Evolutionary conservation across 768 basidiomycete species (phyloP).

Genomic region (Daedaleopsis nitida): DNA sequence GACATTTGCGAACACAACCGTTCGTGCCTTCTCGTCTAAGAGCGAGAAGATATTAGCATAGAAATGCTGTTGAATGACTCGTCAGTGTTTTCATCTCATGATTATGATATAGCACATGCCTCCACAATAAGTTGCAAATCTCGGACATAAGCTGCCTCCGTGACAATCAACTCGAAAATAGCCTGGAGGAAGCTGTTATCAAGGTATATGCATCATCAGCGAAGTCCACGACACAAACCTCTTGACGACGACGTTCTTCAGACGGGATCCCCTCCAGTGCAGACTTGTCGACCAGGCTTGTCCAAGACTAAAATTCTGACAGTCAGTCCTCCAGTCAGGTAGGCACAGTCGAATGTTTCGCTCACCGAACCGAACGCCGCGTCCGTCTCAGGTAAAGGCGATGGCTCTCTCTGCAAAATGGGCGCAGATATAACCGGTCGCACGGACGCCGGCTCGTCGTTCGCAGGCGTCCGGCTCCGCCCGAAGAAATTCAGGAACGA

Average conservation of each 20-base stretch:
- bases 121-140: slow-evolving; percentile 91
- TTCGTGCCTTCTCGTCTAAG: slow-evolving; percentile 75
- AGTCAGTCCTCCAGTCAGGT: neutral
- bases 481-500: slow-evolving; percentile 67
- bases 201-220: neutral
- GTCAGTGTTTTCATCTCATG: neutral
- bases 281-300: slow-evolving; percentile 84
- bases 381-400: slow-evolving; percentile 45
- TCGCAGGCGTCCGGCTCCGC: slow-evolving; percentile 55
- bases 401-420: slow-evolving; percentile 43
- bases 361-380: slow-evolving; percentile 71
- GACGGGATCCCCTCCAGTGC: slow-evolving; percentile 80
- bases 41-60: slow-evolving; percentile 76
- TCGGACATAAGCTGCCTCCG: slow-evolving; percentile 87
- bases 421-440: slow-evolving; percentile 69
- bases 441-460: slow-evolving; percentile 43
- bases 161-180: slow-evolving; percentile 93
- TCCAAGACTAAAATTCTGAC: slow-evolving; percentile 69
- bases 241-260: slow-evolving; percentile 84
- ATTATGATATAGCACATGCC: slow-evolving; percentile 42
- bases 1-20: slow-evolving; percentile 88
- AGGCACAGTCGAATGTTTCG: neutral
- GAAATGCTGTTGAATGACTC: slow-evolving; percentile 59
- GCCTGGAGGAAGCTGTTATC: slow-evolving; percentile 44
- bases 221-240: slow-evolving; percentile 46